These are phyloP conservation scores for Parsonsia alboflavescens DNA, from an alignment of 257 asterid genomes.

Conservation along the genomic window DNA sequence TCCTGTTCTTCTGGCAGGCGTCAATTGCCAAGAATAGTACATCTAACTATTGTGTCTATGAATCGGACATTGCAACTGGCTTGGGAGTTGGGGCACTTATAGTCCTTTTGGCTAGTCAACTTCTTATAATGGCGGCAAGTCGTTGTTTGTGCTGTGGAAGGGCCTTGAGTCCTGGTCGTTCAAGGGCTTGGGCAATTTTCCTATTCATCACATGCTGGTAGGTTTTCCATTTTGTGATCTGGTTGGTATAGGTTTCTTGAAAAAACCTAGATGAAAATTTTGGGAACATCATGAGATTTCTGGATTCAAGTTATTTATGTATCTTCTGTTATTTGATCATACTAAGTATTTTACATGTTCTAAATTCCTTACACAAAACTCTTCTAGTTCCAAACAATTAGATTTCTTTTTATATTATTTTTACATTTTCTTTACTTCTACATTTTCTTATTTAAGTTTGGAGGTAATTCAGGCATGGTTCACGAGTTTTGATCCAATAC, in stretches of 20 bases:
- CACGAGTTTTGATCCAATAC: not conserved
- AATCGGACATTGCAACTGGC: conserved; percentile 65
- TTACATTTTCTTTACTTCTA: not conserved
- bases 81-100: conserved; percentile 62
- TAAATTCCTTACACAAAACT: not conserved
- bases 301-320: not conserved
- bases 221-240: not conserved
- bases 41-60: conserved; percentile 51
- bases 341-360: not conserved
- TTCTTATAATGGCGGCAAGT: conserved; percentile 53
- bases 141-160: conserved; percentile 79
- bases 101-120: conserved; percentile 63
- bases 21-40: conserved; percentile 21
- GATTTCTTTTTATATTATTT: not conserved
- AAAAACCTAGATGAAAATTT: not conserved
- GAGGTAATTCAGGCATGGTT: not conserved
- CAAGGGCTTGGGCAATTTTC: conserved; percentile 63
- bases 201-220: conserved; percentile 81
- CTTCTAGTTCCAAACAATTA: not conserved
- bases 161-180: conserved; percentile 61
- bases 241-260: not conserved
- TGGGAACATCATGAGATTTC: not conserved
- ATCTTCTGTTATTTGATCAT: not conserved
- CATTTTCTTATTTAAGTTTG: not conserved
- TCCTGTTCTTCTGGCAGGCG: conserved; percentile 38